Evolutionary conservation across 2,329 filamentous ascomycete species (phyloP).

Genomic region (Dothistroma septosporum): DNA sequence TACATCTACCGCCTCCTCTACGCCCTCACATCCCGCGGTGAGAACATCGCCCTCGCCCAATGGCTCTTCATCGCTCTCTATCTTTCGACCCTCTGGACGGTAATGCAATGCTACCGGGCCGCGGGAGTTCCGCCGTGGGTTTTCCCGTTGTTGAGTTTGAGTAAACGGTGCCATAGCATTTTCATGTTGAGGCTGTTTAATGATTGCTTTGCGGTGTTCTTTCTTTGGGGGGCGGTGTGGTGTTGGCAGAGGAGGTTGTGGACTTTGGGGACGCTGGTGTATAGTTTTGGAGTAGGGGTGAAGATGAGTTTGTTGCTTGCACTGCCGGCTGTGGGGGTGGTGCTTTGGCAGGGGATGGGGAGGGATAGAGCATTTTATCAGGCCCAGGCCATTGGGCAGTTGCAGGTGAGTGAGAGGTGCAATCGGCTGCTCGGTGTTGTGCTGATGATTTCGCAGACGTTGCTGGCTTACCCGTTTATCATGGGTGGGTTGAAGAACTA

Average conservation of each 20-base stretch:
- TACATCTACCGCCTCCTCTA: conserved; percentile 84
- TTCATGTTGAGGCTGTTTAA: conserved; percentile 94
- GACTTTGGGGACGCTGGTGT: conserved; percentile 68
- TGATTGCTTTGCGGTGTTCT: conserved; percentile 81
- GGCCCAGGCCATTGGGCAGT: conserved; percentile 66
- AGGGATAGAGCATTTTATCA: conserved; percentile 62
- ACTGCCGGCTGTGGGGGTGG: conserved; percentile 72
- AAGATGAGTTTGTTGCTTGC: conserved; percentile 91
- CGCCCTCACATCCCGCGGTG: conserved; percentile 69
- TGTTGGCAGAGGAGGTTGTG: conserved; percentile 70
- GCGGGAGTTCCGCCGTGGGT: conserved; percentile 82
- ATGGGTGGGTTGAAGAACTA: conserved; percentile 65
- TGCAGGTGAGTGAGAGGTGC: conserved; percentile 60
- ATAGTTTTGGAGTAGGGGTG: conserved; percentile 76
- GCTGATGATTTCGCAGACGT: conserved; percentile 38
- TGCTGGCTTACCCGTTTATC: conserved; percentile 65
- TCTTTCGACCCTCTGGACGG: conserved; percentile 67
- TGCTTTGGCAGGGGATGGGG: conserved; percentile 71
- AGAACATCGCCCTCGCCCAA: conserved; percentile 75
- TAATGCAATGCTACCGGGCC: conserved; percentile 75
- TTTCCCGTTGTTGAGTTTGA: conserved; percentile 78
- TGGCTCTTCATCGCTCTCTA: conserved; percentile 78
- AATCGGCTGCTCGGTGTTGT: not conserved
- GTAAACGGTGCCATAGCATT: conserved; percentile 89
- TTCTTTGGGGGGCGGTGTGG: conserved; percentile 77